Percentiles rank a stretch among this genome's conserved stretches.
Conservation (phyloP, 805 yeast genomes). For the Starmerella stigmatis region DNA sequence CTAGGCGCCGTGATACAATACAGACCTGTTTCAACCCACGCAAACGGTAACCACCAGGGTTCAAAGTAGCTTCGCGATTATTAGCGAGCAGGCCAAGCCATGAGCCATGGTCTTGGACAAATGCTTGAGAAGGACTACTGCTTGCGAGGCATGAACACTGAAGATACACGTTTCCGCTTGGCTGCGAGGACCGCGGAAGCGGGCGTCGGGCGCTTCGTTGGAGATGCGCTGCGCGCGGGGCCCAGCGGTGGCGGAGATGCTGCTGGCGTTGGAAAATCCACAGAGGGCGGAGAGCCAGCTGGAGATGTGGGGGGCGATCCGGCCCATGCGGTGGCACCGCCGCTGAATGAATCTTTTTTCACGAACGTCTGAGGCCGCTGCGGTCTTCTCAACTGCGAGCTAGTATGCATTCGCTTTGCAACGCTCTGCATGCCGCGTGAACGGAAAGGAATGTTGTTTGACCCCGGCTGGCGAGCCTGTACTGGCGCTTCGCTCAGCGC, state of each 20-base stretch:
- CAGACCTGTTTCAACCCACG: no score
- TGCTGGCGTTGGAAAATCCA: neutral
- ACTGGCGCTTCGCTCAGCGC: constrained; percentile 19
- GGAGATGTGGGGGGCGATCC: neutral
- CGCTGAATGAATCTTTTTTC: neutral
- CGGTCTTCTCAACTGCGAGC: constrained; percentile 8
- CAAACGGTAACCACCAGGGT: no score
- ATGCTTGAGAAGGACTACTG: neutral
- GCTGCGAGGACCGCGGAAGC: neutral
- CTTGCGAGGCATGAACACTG: constrained; percentile 15
- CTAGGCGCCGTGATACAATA: no score
- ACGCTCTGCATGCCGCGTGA: constrained; percentile 25
- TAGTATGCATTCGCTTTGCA: constrained; percentile 17
- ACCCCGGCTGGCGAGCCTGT: neutral
- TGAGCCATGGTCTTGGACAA: no score
- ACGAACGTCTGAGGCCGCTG: neutral
- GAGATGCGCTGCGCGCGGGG: neutral
- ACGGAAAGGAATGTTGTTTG: constrained; percentile 7
- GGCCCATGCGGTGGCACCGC: neutral
- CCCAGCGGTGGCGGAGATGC: neutral
- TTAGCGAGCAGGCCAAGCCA: no score
- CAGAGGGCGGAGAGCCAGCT: neutral
- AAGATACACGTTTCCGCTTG: constrained; percentile 12
- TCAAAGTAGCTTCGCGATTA: no score
- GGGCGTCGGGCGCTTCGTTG: neutral